These are phyloP conservation scores for Pseudogymnoascus verrucosus DNA, from an alignment of 2,329 filamentous ascomycete species.

Conservation along the genomic window DNA sequence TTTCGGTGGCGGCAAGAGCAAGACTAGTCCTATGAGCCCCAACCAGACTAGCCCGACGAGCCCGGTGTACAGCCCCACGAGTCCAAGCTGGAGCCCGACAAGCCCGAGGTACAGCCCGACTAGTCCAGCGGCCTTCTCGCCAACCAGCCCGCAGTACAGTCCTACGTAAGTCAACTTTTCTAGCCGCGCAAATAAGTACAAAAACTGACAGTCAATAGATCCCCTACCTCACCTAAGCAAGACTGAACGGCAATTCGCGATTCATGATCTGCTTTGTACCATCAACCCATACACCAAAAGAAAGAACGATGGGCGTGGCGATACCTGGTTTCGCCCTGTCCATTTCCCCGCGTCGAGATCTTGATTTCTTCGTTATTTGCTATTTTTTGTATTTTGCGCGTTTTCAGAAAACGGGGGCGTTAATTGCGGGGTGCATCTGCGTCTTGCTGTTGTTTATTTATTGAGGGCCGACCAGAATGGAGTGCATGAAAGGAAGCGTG, in stretches of 20 bases:
- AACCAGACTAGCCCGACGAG: slow-evolving; percentile 17
- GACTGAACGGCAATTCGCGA: slow-evolving; percentile 22
- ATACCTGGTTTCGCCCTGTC: neutral
- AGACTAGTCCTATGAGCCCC: slow-evolving; percentile 11
- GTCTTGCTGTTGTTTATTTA: neutral
- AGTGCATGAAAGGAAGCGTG: slow-evolving; percentile 6
- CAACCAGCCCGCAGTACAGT: slow-evolving; percentile 72
- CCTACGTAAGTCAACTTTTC: slow-evolving; percentile 31
- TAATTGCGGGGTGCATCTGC: slow-evolving; percentile 8
- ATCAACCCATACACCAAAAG: slow-evolving; percentile 1
- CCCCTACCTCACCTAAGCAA: slow-evolving; percentile 33
- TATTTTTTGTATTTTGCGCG: slow-evolving; percentile 1
- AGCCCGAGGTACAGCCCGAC: slow-evolving; percentile 27
- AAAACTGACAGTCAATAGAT: slow-evolving; percentile 21
- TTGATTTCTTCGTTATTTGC: neutral
- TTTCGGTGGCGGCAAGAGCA: slow-evolving; percentile 11
- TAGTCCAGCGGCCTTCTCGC: slow-evolving; percentile 25
- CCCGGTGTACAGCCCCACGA: slow-evolving; percentile 20
- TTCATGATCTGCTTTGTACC: slow-evolving; percentile 10
- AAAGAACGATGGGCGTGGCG: neutral
- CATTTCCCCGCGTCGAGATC: neutral
- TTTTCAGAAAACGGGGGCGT: slow-evolving; percentile 5
- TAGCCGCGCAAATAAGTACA: neutral
- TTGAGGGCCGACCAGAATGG: slow-evolving; percentile 4
- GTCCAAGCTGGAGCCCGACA: slow-evolving; percentile 19